Base-by-base conservation (phyloP, 768 basidiomycete genomes). In the Tricholoma flavovirens region DNA sequence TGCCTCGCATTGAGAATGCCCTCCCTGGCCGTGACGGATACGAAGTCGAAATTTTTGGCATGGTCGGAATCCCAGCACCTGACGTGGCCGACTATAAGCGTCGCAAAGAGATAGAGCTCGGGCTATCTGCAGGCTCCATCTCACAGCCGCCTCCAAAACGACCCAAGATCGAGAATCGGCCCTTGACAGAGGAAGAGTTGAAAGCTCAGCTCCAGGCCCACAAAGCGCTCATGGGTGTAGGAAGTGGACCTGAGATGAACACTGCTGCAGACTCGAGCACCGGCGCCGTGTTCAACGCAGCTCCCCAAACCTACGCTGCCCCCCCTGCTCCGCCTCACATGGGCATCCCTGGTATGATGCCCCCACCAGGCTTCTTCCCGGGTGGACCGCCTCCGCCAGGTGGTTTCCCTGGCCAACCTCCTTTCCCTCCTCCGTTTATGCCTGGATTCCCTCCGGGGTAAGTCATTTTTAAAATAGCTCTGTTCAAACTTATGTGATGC, bases 11-110 rank as follows among this genome's bases (percentile, higher is more conserved):
- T 22, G 95, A 97, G 55, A 98, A 98, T 68, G 95, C 96, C 0
- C 77, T 99, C 3, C 93, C 96, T 8, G 96, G 95, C 26, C 86
- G 97, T 32, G 96, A 98, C 72, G 93, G 95, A 1, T 98, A 98
- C 64, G 96, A 98, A 68, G 88, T 99, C 35, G 97, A 99, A 73
- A 98, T 99, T 49, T 98, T 98, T 61, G 97, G 97, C 21, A 98
- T 99, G 97, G 96, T 97, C 69, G 97, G 96, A 54, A 93, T 98
- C 50, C 94, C 94, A 7, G 88, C 87, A 3, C 90, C 93, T 32
- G 95, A 96, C 70, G 82, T 96, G 17, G 93, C 91, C 11, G 96
- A 95, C 70, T 98, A 95, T 80, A 96, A 92, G 67, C 88, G 93
- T 52, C 86, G 91, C 60, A 97, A 97, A 67, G 95, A 96, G 69